Base-by-base conservation (phyloP, 768 basidiomycete genomes). In the Coprinopsis strossmayeri region DNA sequence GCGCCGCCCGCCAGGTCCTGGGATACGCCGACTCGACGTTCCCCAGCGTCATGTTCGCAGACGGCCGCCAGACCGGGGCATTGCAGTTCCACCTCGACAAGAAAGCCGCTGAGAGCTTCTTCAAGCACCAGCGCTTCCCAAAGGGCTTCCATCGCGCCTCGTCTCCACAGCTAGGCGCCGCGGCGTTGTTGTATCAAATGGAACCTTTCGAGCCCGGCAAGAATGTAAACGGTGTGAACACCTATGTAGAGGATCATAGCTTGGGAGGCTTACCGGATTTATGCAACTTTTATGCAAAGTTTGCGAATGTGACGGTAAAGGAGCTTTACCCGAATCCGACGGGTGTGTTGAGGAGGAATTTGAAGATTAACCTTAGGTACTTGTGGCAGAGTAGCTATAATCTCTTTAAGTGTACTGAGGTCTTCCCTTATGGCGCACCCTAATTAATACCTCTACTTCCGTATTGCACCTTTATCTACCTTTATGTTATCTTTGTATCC, bases 291-390 rank as follows among this genome's bases (percentile, higher is more conserved):
- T 59, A 57, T 32, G 40, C 48, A n/a, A 34, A 57, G 25, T 52
- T 55, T 34, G 56, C 53, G 5, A 57, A 59, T 35, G 13, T 23
- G n/a, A 58, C 57, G 3, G 25, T 58, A 9, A 27, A 23, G 15
- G 46, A 28, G 23, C 34, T 56, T n/a, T 58, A 58, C 39, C 57
- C 57, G 23, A 58, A 50, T 26, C 57, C 57, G 1, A 49, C 17
- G 1, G 52, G 57, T 7, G 42, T 44, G 13, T 46, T 56, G 46
- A 49, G 21, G 25, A 35, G 49, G 28, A 53, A 50, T 15, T 44
- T 56, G n/a, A 56, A 48, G 9, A 34, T 35, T 18, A 56, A 56
- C 39, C 18, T 53, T n/a, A 34, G 34, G 17, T 47, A n/a, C 24
- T 41, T 55, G n/a, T n/a, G n/a, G n/a, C n/a, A n/a, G n/a, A n/a